Evolutionary conservation across 2,329 filamentous ascomycete genomes (phyloP).

Genomic region (Aschersonia sp.): DNA sequence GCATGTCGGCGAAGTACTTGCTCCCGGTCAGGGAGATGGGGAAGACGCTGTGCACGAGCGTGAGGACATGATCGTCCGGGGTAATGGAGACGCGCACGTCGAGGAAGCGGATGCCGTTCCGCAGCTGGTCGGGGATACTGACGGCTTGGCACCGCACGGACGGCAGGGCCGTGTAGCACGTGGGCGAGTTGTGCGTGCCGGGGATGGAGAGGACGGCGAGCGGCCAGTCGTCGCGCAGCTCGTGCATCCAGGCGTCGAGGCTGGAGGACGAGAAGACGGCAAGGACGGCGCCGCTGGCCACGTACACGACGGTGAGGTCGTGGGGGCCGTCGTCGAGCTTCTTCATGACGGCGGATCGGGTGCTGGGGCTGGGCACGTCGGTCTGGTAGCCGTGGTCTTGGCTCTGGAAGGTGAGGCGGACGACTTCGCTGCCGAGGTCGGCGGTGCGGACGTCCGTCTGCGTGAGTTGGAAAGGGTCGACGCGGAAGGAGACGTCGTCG

Average conservation of each 20-base stretch:
- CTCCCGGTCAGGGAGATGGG: constrained; percentile 71
- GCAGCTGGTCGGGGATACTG: constrained; percentile 60
- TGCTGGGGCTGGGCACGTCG: constrained; percentile 51
- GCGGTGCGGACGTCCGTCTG: constrained; percentile 41
- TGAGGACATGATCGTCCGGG: constrained; percentile 47
- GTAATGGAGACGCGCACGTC: constrained; percentile 62
- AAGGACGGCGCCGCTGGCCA: constrained; percentile 38
- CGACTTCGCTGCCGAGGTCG: constrained; percentile 45
- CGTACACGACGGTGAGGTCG: constrained; percentile 53
- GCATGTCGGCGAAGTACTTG: constrained; percentile 64
- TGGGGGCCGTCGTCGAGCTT: constrained; percentile 34
- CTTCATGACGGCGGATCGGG: constrained; percentile 45
- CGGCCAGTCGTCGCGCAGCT: constrained; percentile 55
- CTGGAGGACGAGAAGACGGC: constrained; percentile 57
- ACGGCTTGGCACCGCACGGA: constrained; percentile 90
- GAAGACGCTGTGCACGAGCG: constrained; percentile 82
- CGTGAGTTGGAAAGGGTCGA: constrained; percentile 55
- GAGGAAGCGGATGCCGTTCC: constrained; percentile 86
- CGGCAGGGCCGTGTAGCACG: constrained; percentile 69
- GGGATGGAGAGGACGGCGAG: constrained; percentile 78
- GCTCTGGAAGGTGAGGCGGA: constrained; percentile 62
- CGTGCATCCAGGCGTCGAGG: constrained; percentile 67
- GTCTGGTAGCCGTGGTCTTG: constrained; percentile 47
- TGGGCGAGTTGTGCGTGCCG: constrained; percentile 90
- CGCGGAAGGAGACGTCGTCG: constrained; percentile 45